A percentile compares a stretch with the other conserved stretches of the same genome.
Evolutionary conservation across 2,329 filamentous ascomycete species (phyloP).

Genomic region (Plectosphaerella sp.): DNA sequence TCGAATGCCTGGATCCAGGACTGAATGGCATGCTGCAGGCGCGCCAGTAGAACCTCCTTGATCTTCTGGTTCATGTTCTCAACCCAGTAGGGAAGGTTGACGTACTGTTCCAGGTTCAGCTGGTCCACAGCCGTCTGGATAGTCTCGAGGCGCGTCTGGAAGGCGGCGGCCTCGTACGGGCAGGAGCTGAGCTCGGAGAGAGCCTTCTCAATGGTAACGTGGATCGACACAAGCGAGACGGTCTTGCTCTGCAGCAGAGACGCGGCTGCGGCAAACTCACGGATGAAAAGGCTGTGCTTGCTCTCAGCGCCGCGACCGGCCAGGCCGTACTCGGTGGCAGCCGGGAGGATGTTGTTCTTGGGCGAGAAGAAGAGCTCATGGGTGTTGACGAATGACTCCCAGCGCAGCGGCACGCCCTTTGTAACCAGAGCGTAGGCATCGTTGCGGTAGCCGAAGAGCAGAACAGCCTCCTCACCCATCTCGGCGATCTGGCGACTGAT

Average conservation of each 20-base stretch:
- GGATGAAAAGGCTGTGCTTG: constrained; percentile 94
- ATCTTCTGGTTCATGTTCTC: constrained; percentile 81
- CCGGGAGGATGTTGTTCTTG: constrained; percentile 34
- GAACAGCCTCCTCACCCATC: constrained; percentile 81
- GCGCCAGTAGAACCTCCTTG: constrained; percentile 71
- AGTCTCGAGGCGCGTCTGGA: constrained; percentile 74
- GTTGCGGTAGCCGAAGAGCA: constrained; percentile 88
- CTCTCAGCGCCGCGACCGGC: constrained; percentile 63
- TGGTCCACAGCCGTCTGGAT: constrained; percentile 94
- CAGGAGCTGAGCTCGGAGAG: constrained; percentile 80
- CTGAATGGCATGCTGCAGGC: constrained; percentile 77
- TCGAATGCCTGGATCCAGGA: constrained; percentile 87
- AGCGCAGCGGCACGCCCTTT: constrained; percentile 86
- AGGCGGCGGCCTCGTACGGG: constrained; percentile 73
- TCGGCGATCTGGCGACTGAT: constrained; percentile 78
- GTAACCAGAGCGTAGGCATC: constrained; percentile 79
- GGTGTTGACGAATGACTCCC: constrained; percentile 97
- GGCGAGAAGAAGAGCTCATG: constrained; percentile 76
- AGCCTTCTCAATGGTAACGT: constrained; percentile 76
- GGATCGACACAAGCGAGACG: constrained; percentile 69
- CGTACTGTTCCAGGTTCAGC: constrained; percentile 92
- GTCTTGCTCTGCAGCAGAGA: constrained; percentile 88
- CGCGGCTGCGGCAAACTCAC: constrained; percentile 84
- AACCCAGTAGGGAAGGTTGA: constrained; percentile 90
- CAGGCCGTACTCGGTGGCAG: constrained; percentile 33